A percentile compares a stretch with the other conserved stretches of the same genome.
Conservation (phyloP, 2,329 filamentous ascomycete genomes). For the Curvularia spicifera region DNA sequence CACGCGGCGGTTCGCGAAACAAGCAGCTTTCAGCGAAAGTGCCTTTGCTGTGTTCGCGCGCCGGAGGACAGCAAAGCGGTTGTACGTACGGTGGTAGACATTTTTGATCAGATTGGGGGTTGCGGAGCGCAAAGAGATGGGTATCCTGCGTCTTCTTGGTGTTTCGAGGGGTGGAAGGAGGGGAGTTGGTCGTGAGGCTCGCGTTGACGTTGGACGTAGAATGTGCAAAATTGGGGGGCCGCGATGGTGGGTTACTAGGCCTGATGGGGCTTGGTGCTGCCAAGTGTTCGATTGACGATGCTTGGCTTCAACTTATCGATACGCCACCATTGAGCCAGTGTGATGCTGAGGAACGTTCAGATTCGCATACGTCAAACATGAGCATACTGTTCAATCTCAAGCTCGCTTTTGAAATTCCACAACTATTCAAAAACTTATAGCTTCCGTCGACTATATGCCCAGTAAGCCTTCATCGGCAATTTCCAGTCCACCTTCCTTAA, state of each 20-base stretch:
- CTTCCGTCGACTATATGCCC: constrained; percentile 62
- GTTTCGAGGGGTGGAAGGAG: constrained; percentile 1
- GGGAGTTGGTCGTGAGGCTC: constrained; percentile 2
- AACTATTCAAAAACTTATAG: constrained; percentile 42
- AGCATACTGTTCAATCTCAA: no score
- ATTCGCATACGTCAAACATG: background rate
- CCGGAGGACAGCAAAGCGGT: constrained; percentile 92
- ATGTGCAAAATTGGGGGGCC: constrained; percentile 16
- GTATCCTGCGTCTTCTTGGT: constrained; percentile 76
- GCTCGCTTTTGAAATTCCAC: background rate
- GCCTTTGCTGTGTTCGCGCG: constrained; percentile 14
- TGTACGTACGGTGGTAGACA: constrained; percentile 92
- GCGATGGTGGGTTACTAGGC: constrained; percentile 14
- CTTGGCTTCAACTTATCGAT: background rate
- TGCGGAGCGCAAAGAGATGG: constrained; percentile 78
- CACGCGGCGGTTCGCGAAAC: constrained; percentile 22
- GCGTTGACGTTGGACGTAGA: constrained; percentile 6
- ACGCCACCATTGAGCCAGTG: background rate
- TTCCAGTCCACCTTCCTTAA: constrained; percentile 77
- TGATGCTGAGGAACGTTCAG: background rate
- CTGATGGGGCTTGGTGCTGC: constrained; percentile 1
- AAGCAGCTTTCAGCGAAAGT: background rate
- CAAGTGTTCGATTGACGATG: constrained; percentile 2
- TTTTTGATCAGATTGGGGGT: constrained; percentile 64
- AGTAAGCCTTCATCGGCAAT: constrained; percentile 78